Evolutionary conservation across 306 rosid species (phyloP).

Genomic region (Bauhinia variegata): DNA sequence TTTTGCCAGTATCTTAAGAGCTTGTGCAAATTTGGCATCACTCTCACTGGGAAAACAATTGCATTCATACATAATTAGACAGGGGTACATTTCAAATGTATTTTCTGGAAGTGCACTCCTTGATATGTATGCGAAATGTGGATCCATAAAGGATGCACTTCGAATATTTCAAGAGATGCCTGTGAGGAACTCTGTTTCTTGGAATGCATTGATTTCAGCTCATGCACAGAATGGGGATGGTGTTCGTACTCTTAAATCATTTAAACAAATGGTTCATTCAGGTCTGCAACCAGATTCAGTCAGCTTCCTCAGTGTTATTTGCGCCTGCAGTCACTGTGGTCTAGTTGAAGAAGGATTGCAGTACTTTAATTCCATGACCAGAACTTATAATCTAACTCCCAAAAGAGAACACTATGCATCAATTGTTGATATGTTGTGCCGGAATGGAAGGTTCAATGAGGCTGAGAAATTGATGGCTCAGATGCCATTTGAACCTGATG

Average conservation of each 20-base stretch:
- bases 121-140: conserved; percentile 96
- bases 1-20: conserved; percentile 74
- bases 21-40: conserved; percentile 74
- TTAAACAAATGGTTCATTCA: conserved; percentile 70
- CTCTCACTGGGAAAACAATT: conserved; percentile 73
- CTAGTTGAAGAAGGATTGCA: conserved; percentile 75
- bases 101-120: conserved; percentile 85
- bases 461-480: conserved; percentile 70
- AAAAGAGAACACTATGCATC: conserved; percentile 80
- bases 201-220: conserved; percentile 91
- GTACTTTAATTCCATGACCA: conserved; percentile 65
- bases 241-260: conserved; percentile 56
- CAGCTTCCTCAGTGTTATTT: conserved; percentile 73
- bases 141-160: conserved; percentile 72
- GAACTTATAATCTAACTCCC: conserved; percentile 55
- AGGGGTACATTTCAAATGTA: conserved; percentile 74
- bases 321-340: conserved; percentile 92
- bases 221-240: conserved; percentile 84
- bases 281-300: conserved; percentile 80
- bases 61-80: conserved; percentile 59
- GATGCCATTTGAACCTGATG: conserved; percentile 88
- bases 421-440: conserved; percentile 75
- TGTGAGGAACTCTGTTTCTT: conserved; percentile 68
- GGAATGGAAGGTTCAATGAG: conserved; percentile 67
- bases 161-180: conserved; percentile 82